Percentiles rank a stretch among this genome's conserved stretches.
These are phyloP conservation scores for Trichophyton rubrum DNA, from an alignment of 2,329 filamentous ascomycete species.

Conservation along the genomic window DNA sequence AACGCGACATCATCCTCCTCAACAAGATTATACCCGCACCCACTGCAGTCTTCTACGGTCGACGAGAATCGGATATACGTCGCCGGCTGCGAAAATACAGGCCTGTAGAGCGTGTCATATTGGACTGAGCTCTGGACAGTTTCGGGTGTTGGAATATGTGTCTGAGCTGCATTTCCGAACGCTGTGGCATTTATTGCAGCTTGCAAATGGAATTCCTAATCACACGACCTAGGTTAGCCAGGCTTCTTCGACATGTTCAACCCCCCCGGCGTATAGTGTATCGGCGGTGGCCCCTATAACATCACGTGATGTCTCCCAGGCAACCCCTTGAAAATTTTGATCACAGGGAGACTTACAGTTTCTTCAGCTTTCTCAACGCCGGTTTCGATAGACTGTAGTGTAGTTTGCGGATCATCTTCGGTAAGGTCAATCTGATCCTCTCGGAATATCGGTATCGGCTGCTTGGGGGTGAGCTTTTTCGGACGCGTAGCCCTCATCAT, in stretches of 20 bases:
- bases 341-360: constrained; percentile 59
- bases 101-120: constrained; percentile 81
- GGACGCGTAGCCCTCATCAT: constrained; percentile 37
- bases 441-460: constrained; percentile 70
- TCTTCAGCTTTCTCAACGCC: constrained; percentile 96
- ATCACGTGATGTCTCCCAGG: constrained; percentile 30
- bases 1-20: constrained; percentile 80
- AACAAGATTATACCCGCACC: constrained; percentile 86
- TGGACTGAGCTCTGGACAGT: constrained; percentile 52
- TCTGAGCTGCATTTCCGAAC: constrained; percentile 49
- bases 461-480: constrained; percentile 79
- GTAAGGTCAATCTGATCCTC: constrained; percentile 84
- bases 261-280: not conserved
- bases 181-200: constrained; percentile 58
- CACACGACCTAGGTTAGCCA: constrained; percentile 9
- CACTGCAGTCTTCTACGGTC: constrained; percentile 90
- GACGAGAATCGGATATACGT: constrained; percentile 97
- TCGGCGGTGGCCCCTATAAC: constrained; percentile 3
- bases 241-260: not conserved
- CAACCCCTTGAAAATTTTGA: constrained; percentile 20
- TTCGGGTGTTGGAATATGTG: constrained; percentile 57
- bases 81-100: constrained; percentile 65
- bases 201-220: constrained; percentile 88
- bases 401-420: constrained; percentile 73
- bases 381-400: constrained; percentile 75